Base-by-base conservation (phyloP, 2,329 filamentous ascomycete species). In the Magnaporthiopsis incrustans region DNA sequence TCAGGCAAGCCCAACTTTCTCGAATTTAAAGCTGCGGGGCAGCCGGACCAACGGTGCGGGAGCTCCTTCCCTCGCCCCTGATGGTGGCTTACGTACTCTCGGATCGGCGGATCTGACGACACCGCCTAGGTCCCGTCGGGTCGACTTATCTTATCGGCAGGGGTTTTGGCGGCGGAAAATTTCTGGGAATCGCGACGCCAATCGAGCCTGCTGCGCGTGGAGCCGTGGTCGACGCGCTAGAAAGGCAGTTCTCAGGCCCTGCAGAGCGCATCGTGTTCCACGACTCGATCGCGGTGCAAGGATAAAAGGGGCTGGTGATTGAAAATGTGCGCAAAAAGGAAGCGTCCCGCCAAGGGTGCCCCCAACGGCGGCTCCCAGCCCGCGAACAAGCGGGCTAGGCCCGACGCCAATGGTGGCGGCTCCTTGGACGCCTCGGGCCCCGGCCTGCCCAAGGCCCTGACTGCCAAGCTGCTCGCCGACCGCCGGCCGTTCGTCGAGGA, bases 401-500 rank as follows among this genome's bases (percentile, higher is more conserved):
- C 72, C 22, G 71, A 73, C 11, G 22, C 61, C 32, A 62, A 62
- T 32, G 33, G 27, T 15, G 33, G 26, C 61, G 44, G 25, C 32
- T 66, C 72, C 57, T 30, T 68, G 5, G 59, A 64, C 6, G 30
- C 67, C 61, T 72, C 69, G 65, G 67, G 66, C 62, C 53, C 67
- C n/a, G 57, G 67, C 57, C 67, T 69, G 60, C 33, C 66, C 56
- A 70, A 67, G 44, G 22, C 66, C 4, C 63, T 69, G 60, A 59
- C 67, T 10, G 70, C 66, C 30, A 35, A 65, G 63, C 56, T 66
- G 26, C 68, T 76, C 56, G 72, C 61, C 25, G 64, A 79, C 69
- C 78, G 76, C 64, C 72, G 75, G 1, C 76, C 78, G 1, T 88
- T 88, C 68, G 73, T 81, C 68, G 82, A 85, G 66, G 76, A 81